Percentiles rank a stretch among this genome's conserved stretches.
Conservation (phyloP, 768 basidiomycete species). For the Termitomyces sp. region DNA sequence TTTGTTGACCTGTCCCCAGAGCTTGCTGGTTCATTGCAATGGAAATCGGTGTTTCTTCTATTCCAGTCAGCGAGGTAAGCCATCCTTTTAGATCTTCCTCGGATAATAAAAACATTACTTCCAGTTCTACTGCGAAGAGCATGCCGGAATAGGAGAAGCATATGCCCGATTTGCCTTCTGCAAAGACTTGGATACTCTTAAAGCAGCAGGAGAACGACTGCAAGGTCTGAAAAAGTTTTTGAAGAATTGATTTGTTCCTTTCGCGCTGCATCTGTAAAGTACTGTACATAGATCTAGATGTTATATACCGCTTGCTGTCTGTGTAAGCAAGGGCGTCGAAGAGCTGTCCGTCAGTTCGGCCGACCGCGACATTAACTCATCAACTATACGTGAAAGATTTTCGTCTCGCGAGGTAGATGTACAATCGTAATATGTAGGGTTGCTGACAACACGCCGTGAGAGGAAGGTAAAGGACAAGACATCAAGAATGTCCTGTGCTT, state of each 20-base stretch:
- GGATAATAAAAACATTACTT: not conserved
- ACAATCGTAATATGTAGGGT: constrained; percentile 83
- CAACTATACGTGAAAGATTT: constrained; percentile 66
- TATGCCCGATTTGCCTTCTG: constrained; percentile 93
- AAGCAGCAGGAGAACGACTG: constrained; percentile 77
- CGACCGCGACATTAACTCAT: constrained; percentile 32
- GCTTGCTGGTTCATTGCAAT: constrained; percentile 95
- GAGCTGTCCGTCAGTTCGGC: constrained; percentile 1
- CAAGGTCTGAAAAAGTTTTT: constrained; percentile 66
- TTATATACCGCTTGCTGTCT: not conserved
- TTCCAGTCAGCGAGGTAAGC: constrained; percentile 90
- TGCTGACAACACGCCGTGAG: constrained; percentile 59
- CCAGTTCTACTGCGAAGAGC: constrained; percentile 90
- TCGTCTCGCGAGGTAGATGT: constrained; percentile 37
- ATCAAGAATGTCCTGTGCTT: constrained; percentile 69
- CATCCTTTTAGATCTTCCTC: constrained; percentile 1
- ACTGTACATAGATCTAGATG: not conserved
- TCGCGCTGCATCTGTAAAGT: constrained; percentile 4
- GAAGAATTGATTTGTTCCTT: constrained; percentile 7
- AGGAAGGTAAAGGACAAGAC: constrained; percentile 79
- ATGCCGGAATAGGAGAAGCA: constrained; percentile 78
- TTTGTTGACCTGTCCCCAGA: constrained; percentile 27
- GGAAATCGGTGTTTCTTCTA: constrained; percentile 86
- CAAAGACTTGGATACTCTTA: constrained; percentile 87
- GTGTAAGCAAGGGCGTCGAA: not conserved